Conservation (phyloP, 2,329 filamentous ascomycete genomes). For the Lomentospora prolificans region DNA sequence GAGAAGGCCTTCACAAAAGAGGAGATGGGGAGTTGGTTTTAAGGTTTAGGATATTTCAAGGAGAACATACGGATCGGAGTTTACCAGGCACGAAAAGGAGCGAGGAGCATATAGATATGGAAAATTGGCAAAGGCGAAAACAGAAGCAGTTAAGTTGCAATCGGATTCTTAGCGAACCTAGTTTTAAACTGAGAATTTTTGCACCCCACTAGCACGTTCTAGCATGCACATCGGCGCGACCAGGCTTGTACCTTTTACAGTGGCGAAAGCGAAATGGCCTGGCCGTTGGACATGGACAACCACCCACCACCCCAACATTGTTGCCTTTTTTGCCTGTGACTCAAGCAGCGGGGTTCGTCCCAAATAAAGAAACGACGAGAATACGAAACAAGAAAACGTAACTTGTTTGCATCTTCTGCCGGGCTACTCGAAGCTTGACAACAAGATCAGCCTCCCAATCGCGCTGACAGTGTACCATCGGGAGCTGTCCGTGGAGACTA, state of each 20-base stretch:
- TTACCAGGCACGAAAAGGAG: not conserved
- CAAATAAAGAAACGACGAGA: too few species aligned
- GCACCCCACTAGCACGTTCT: not conserved
- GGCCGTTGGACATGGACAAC: too few species aligned
- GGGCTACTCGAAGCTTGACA: not conserved
- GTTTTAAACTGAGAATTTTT: not conserved
- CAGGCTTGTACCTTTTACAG: too few species aligned
- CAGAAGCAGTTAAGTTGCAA: not conserved
- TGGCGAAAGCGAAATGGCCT: too few species aligned
- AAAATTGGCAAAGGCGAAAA: not conserved
- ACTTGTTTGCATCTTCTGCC: too few species aligned
- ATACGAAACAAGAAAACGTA: too few species aligned
- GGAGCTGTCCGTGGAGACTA: not conserved
- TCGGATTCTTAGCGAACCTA: not conserved
- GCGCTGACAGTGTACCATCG: not conserved
- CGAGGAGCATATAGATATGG: not conserved
- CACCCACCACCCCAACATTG: too few species aligned
- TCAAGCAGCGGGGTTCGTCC: too few species aligned
- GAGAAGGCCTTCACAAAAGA: not conserved
- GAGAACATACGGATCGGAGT: not conserved
- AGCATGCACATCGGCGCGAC: not conserved
- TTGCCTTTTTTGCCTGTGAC: too few species aligned
- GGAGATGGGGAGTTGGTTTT: not conserved
- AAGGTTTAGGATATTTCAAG: not conserved
- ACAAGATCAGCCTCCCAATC: not conserved